Evolutionary conservation across 768 basidiomycete genomes (phyloP), one percentile per base, ranked within the genome.

Genomic region (Rhizopogon sp.): DNA sequence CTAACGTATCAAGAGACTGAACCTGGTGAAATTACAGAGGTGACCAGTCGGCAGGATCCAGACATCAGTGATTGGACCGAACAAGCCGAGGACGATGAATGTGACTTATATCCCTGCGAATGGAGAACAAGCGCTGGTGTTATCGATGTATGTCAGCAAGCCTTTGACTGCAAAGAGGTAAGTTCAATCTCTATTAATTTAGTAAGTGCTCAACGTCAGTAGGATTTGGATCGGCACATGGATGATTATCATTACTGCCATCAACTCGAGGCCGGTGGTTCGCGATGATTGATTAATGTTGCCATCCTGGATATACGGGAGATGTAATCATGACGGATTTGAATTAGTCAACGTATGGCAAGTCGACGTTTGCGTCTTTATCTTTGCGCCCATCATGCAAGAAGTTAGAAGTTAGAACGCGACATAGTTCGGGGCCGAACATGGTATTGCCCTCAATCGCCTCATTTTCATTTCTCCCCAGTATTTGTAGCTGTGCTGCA

Each of bases 121-220:
- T 69, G 68, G 68, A 66, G 17, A 25, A 22, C 14, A 8, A 35
- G 67, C 35, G 63, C 66, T 14, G 49, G 62, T 3, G 57, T 57
- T 54, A 58, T 60, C 46, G 64, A 67, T 6, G 69, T 60, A 50
- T 69, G 68, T 41, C 62, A 57, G 22, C 60, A 59, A 11, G n/a
- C 56, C 2, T 69, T 71, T 41, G 68, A 69, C 55, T 44, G 62
- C 54, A 69, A 61, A 39, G 68, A 69, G 67, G 68, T 67, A 33
- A 25, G 41, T 41, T 46, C 20, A 29, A 25, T 22, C n/a, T 41
- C 28, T 16, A 17, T 14, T 22, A 1, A 13, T 39, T 35, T 42
- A 17, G 39, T 35, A 28, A 13, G 33, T 16, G 3, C 29, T 54
- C 20, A 55, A 20, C 10, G 31, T 41, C 29, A 35, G 1, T 40